These are phyloP conservation scores for Gossypium trilobum DNA, from an alignment of 441 rosid genomes.

Conservation along the genomic window DNA sequence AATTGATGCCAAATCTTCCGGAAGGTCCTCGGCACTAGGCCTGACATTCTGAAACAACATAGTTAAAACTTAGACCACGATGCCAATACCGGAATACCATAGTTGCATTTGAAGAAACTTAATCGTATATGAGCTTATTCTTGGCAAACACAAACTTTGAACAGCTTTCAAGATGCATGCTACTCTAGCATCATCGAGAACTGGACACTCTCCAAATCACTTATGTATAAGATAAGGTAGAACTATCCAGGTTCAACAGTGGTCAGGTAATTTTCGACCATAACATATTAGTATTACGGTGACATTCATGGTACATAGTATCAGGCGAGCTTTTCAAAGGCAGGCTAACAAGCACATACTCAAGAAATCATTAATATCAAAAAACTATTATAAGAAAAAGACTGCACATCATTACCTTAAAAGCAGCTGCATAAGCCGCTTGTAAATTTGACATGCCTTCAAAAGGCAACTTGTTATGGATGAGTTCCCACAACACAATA, in stretches of 20 bases:
- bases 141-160: not conserved
- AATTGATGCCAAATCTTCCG: conserved; percentile 58
- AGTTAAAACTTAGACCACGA: not conserved
- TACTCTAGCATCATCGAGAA: not conserved
- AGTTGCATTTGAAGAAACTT: not conserved
- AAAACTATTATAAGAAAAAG: not conserved
- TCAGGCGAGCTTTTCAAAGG: not conserved
- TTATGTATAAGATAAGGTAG: not conserved
- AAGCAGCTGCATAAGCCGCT: conserved; percentile 98
- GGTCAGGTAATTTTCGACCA: not conserved
- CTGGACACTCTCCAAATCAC: not conserved
- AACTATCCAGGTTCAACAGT: not conserved
- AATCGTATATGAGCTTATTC: not conserved
- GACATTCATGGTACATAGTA: not conserved
- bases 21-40: conserved; percentile 69
- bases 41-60: conserved; percentile 56
- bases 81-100: not conserved
- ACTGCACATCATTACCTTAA: conserved; percentile 46
- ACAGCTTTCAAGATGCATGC: conserved; percentile 8
- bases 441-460: conserved; percentile 99
- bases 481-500: conserved; percentile 88
- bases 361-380: not conserved
- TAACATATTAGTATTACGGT: not conserved
- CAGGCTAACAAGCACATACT: not conserved
- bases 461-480: conserved; percentile 83